Percentiles rank a stretch among this genome's conserved stretches.
Evolutionary conservation across 2,329 filamentous ascomycete species (phyloP).

Genomic region (Alternaria sp.): DNA sequence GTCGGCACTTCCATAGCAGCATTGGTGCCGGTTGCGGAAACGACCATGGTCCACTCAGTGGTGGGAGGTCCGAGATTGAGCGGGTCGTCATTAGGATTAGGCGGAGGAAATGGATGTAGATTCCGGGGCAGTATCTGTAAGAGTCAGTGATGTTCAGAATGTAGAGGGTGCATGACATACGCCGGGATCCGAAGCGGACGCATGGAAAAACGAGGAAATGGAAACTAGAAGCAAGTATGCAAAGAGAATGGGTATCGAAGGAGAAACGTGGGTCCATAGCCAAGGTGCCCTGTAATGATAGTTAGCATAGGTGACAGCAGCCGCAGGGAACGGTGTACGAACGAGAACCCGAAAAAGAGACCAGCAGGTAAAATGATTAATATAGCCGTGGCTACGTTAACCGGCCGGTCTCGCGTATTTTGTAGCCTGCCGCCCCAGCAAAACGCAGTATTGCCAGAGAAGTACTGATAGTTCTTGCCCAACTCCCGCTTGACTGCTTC

Average conservation of each 20-base stretch:
- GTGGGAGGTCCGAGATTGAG: constrained; percentile 82
- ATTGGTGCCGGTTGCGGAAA: constrained; percentile 75
- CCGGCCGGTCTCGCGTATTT: constrained; percentile 84
- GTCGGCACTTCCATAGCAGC: constrained; percentile 97
- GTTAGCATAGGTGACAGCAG: constrained; percentile 21
- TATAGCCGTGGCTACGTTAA: constrained; percentile 86
- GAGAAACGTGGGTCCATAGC: constrained; percentile 85
- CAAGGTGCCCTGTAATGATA: constrained; percentile 68
- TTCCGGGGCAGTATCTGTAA: constrained; percentile 88
- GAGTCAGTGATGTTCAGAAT: constrained; percentile 24
- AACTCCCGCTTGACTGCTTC: constrained; percentile 54
- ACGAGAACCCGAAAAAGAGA: constrained; percentile 86
- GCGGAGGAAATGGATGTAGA: constrained; percentile 84
- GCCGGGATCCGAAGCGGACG: constrained; percentile 89
- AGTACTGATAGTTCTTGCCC: constrained; percentile 88
- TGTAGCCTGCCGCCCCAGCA: constrained; percentile 85
- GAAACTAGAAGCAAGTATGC: constrained; percentile 91
- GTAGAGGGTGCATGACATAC: constrained; percentile 65
- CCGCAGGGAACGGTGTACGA: constrained; percentile 40
- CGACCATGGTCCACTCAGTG: constrained; percentile 93
- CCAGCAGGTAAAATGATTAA: constrained; percentile 79
- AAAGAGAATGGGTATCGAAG: constrained; percentile 87
- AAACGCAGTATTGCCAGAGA: constrained; percentile 91
- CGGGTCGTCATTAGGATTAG: constrained; percentile 79
- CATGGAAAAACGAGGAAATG: constrained; percentile 92